These are phyloP conservation scores for Tuber microsphaerosporum DNA, from an alignment of 495 filamentous ascomycete species.

Conservation along the genomic window DNA sequence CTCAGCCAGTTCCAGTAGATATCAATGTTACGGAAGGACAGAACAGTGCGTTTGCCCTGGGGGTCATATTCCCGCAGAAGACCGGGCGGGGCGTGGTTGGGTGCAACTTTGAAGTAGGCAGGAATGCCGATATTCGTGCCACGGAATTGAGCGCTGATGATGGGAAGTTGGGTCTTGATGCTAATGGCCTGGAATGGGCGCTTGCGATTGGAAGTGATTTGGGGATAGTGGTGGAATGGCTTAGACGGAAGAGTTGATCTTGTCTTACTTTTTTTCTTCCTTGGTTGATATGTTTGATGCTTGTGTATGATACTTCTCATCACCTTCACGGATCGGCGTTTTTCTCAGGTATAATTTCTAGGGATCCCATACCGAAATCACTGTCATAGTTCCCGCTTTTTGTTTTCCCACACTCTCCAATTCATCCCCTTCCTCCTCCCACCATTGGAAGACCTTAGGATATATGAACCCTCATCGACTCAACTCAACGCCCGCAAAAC, in stretches of 20 bases:
- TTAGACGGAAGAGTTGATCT: conserved; percentile 6
- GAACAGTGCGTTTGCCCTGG: conserved; percentile 15
- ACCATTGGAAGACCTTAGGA: not conserved
- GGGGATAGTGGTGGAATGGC: conserved; percentile 30
- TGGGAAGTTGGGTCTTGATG: conserved; percentile 15
- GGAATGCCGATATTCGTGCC: conserved; percentile 29
- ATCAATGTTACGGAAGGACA: conserved; percentile 3
- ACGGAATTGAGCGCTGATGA: conserved; percentile 13
- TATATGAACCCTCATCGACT: not conserved
- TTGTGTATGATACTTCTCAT: not conserved
- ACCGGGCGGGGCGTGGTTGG: conserved; percentile 11
- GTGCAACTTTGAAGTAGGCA: conserved; percentile 19
- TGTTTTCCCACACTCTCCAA: not conserved
- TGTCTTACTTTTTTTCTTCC: not conserved
- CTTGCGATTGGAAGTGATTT: conserved; percentile 24
- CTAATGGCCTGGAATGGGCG: conserved; percentile 20
- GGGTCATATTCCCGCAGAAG: conserved; percentile 21
- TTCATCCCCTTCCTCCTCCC: not conserved
- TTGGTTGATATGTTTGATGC: not conserved
- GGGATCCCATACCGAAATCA: not conserved
- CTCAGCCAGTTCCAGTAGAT: conserved; percentile 10
- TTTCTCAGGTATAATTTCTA: not conserved
- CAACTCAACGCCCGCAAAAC: not conserved
- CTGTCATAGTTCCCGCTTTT: not conserved
- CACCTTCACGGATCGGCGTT: not conserved